Percentiles rank a stretch among this genome's conserved stretches.
These are phyloP conservation scores for Eutrema japonicum DNA, from an alignment of 345 rosid species.

Conservation along the genomic window DNA sequence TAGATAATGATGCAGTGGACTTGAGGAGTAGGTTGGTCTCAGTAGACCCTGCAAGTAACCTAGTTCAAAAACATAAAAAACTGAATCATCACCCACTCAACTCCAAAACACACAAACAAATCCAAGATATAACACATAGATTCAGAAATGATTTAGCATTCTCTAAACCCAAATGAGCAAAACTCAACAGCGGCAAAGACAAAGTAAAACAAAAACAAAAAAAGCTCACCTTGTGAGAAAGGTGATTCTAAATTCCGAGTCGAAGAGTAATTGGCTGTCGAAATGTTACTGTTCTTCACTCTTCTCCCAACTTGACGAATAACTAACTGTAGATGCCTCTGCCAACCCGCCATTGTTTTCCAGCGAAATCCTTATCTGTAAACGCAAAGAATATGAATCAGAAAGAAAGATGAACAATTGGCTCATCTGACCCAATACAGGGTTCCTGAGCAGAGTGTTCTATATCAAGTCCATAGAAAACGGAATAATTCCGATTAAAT, in stretches of 20 bases:
- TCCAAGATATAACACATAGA: not conserved
- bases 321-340: slow-evolving; percentile 58
- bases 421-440: not conserved
- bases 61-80: slow-evolving; percentile 31
- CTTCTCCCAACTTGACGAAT: slow-evolving; percentile 56
- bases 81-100: slow-evolving; percentile 11
- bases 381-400: slow-evolving; percentile 12
- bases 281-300: slow-evolving; percentile 45
- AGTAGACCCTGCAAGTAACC: slow-evolving; percentile 48
- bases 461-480: not conserved
- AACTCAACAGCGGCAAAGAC: not conserved
- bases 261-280: slow-evolving; percentile 41
- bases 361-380: not conserved
- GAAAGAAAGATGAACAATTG: not conserved
- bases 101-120: not conserved
- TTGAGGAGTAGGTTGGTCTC: slow-evolving; percentile 50
- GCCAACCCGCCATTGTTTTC: slow-evolving; percentile 76
- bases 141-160: slow-evolving; percentile 4
- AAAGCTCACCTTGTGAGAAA: slow-evolving; percentile 45
- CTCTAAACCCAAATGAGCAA: slow-evolving; percentile 18
- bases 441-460: not conserved
- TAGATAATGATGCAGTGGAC: slow-evolving; percentile 66
- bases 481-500: not conserved
- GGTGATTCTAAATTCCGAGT: slow-evolving; percentile 43
- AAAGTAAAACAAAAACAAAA: not conserved